Conservation (phyloP, 352 stramenopile species). For the Phytopythium mirpurense region DNA sequence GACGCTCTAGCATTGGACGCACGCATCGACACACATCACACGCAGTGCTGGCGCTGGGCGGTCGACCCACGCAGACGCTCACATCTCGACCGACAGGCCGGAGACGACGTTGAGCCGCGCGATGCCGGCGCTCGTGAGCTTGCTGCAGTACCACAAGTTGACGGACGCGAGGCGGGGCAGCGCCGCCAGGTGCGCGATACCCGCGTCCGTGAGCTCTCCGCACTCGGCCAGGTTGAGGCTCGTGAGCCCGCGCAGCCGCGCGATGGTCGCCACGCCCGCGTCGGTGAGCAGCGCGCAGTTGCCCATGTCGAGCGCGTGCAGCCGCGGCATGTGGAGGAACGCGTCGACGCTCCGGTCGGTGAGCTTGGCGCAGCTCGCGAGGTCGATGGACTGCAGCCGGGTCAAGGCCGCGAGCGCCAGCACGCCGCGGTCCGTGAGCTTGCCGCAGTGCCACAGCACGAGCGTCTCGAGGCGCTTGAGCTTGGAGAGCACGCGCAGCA, state of each 20-base stretch:
- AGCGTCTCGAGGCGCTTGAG: slow-evolving; percentile 56
- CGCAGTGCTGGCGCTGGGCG: too few relatives aligned
- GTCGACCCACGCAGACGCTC: background rate
- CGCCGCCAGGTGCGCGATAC: slow-evolving; percentile 36
- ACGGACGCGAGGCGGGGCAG: slow-evolving; percentile 51
- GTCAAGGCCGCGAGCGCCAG: slow-evolving; percentile 27
- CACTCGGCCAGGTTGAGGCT: slow-evolving; percentile 72
- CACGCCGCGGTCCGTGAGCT: slow-evolving; percentile 66
- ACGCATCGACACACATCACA: background rate
- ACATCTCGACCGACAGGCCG: slow-evolving; percentile 36
- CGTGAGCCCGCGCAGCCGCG: slow-evolving; percentile 45
- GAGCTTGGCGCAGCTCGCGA: slow-evolving; percentile 69
- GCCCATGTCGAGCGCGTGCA: slow-evolving; percentile 72
- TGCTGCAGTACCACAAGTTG: slow-evolving; percentile 81
- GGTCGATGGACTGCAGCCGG: slow-evolving; percentile 60
- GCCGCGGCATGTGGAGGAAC: slow-evolving; percentile 41
- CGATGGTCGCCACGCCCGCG: slow-evolving; percentile 40
- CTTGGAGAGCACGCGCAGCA: slow-evolving; percentile 24
- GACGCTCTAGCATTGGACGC: too few relatives aligned
- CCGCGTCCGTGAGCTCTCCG: slow-evolving; percentile 58
- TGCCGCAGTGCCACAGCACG: slow-evolving; percentile 83
- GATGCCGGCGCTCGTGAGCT: slow-evolving; percentile 53
- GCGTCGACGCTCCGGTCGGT: slow-evolving; percentile 46
- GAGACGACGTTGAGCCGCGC: slow-evolving; percentile 40
- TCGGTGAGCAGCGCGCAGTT: slow-evolving; percentile 77